phyloP scores from a whole-genome alignment of 495 filamentous ascomycete genomes.

The Amorphotheca resinae region DNA sequence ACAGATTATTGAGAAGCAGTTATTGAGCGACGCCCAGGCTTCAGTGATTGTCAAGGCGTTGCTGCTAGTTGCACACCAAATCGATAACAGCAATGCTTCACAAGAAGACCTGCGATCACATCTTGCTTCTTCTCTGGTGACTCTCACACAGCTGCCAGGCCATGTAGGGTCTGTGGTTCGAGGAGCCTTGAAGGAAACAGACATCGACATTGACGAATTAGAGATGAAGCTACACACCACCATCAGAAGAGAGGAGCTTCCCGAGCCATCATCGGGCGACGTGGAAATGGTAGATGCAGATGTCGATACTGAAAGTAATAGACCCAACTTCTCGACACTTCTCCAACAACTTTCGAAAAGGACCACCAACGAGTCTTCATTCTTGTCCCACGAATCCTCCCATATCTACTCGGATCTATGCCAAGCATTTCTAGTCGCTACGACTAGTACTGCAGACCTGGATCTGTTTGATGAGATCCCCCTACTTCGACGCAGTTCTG shows the following conservation, averaged over 20 bases:
- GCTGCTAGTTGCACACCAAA: conserved; percentile 41
- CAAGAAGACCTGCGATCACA: conserved; percentile 45
- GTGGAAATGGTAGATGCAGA: conserved; percentile 37
- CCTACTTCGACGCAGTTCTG: conserved; percentile 42
- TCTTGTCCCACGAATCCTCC: conserved; percentile 30
- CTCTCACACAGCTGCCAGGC: conserved; percentile 40
- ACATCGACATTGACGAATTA: conserved; percentile 53
- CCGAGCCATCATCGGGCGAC: conserved; percentile 32
- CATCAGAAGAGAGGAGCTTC: conserved; percentile 34
- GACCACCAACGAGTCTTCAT: conserved; percentile 31
- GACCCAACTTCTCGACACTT: conserved; percentile 9
- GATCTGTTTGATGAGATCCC: conserved; percentile 44
- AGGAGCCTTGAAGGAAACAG: conserved; percentile 43
- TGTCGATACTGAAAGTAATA: conserved; percentile 1
- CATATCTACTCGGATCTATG: conserved; percentile 43
- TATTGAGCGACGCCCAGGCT: conserved; percentile 49
- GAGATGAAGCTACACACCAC: conserved; percentile 58
- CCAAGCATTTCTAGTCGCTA: conserved; percentile 48
- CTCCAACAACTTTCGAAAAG: conserved; percentile 24
- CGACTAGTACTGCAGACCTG: conserved; percentile 36
- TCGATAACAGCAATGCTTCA: conserved; percentile 31
- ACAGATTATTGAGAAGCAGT: conserved; percentile 43
- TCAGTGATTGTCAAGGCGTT: conserved; percentile 50
- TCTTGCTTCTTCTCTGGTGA: conserved; percentile 49
- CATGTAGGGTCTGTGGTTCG: conserved; percentile 46